Percentiles rank a stretch among this genome's conserved stretches.
Conservation (phyloP, 2,329 filamentous ascomycete species). For the Colletotrichum eleusines region DNA sequence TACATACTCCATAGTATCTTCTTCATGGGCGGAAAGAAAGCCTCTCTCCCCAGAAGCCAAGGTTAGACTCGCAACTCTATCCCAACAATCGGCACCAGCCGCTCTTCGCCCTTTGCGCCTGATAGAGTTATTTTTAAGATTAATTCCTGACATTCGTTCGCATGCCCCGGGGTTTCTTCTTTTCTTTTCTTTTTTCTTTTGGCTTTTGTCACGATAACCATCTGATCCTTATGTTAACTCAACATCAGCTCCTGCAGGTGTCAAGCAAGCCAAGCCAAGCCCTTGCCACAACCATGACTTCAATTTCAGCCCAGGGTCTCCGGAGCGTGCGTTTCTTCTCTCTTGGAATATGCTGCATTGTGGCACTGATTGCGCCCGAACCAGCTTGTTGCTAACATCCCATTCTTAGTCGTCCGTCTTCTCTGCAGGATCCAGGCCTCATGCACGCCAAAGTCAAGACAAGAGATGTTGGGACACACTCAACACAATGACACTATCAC, state of each 20-base stretch:
- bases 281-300: slow-evolving; percentile 4
- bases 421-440: background rate
- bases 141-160: slow-evolving; percentile 17
- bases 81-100: slow-evolving; percentile 10
- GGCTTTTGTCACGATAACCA: slow-evolving; percentile 22
- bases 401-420: background rate
- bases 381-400: background rate
- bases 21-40: background rate
- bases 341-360: background rate
- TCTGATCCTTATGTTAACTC: slow-evolving; percentile 30
- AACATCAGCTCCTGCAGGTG: slow-evolving; percentile 30
- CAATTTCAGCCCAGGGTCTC: slow-evolving; percentile 8
- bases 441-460: slow-evolving; percentile 14
- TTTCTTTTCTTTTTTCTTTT: too few relatives aligned
- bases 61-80: slow-evolving; percentile 31
- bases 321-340: background rate
- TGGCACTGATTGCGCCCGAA: slow-evolving; percentile 12
- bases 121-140: slow-evolving; percentile 20
- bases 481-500: slow-evolving; percentile 4
- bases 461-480: slow-evolving; percentile 12
- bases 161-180: slow-evolving; percentile 4
- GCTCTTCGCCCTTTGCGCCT: slow-evolving; percentile 21
- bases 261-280: slow-evolving; percentile 33
- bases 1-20: too few relatives aligned
- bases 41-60: slow-evolving; percentile 8